Base-by-base conservation (phyloP, 148 eudicot species). In the Polygonum aviculare region DNA sequence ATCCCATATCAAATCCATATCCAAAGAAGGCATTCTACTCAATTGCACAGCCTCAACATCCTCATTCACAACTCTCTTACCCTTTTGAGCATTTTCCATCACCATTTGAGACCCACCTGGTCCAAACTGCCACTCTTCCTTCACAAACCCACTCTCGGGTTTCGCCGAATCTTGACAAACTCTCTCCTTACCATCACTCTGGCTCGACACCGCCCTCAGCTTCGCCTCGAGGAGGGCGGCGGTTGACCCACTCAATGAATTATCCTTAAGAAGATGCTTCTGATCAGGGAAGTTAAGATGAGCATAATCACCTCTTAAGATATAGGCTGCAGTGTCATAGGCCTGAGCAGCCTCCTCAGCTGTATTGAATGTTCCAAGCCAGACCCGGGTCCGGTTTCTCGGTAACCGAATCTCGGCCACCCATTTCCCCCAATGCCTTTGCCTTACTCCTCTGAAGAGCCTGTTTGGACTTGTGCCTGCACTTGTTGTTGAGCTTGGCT, bases 381-480 rank as follows among this genome's bases (percentile, higher is more conserved):
- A 95, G 3, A 95, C 99, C 67, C 99, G 82, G 0, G 94, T 89
- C 57, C 96, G 81, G 76, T 95, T 93, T 48, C 94, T 72, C 0
- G 99, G 99, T 75, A 92, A 80, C 78, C 99, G 79, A 40, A 95
- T 95, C 73, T 95, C 99, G 0, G 99, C 99, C 31, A 95, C 99
- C 97, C 97, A 95, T 84, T 92, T 95, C 7, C 99, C 99, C 99
- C 97, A 95, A 60, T 90, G 99, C 80, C 99, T 86, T 76, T 95
- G 97, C 78, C 99, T 85, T 36, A 93, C 97, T 73, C 99, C 99
- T 38, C 99, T 86, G 60, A 85, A 95, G 26, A 89, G 80, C 89
- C 88, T 89, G 69, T 84, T 81, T 0, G 82, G 76, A 5, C 87
- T 76, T 7, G 85, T 47, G 6, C 52, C 54, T 31, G 33, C 26